Evolutionary conservation across 2,329 filamentous ascomycete genomes (phyloP).

Genomic region (Penicillium polonicum): DNA sequence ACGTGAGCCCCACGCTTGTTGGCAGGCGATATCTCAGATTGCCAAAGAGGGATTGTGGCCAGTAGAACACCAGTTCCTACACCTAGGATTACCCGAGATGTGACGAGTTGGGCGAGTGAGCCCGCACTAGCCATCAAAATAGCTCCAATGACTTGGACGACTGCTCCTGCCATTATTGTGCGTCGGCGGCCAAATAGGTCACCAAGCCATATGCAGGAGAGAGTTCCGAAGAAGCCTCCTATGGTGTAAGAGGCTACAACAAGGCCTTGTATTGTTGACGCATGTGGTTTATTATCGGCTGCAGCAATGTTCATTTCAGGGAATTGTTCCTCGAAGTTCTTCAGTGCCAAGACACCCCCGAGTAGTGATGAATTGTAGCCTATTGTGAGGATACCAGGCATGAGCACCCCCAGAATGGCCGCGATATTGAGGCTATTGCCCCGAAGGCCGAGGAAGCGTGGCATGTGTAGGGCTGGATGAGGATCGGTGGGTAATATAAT

Average conservation of each 20-base stretch:
- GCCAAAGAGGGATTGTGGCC: slow-evolving; percentile 24
- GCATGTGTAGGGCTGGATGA: slow-evolving; percentile 10
- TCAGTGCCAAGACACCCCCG: slow-evolving; percentile 19
- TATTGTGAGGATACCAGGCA: slow-evolving; percentile 21
- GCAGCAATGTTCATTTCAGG: slow-evolving; percentile 18
- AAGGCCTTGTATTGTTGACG: slow-evolving; percentile 21
- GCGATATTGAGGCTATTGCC: slow-evolving; percentile 23
- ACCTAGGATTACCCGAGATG: slow-evolving; percentile 16
- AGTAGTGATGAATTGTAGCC: slow-evolving; percentile 25
- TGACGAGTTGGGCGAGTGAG: slow-evolving; percentile 15
- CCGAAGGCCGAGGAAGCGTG: slow-evolving; percentile 22
- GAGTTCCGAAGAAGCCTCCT: slow-evolving; percentile 21
- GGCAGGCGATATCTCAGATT: slow-evolving; percentile 23
- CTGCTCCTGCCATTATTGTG: slow-evolving; percentile 19
- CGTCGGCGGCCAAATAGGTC: slow-evolving; percentile 23
- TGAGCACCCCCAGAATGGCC: slow-evolving; percentile 22
- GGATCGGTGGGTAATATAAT: slow-evolving; percentile 5
- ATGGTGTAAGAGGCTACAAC: slow-evolving; percentile 21
- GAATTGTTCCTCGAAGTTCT: slow-evolving; percentile 20
- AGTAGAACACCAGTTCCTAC: slow-evolving; percentile 19
- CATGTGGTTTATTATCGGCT: slow-evolving; percentile 9
- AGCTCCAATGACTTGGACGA: slow-evolving; percentile 18
- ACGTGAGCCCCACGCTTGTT: slow-evolving; percentile 23
- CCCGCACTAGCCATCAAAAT: slow-evolving; percentile 16
- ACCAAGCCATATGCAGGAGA: slow-evolving; percentile 23